These are phyloP conservation scores for Ophiostoma montium DNA, from an alignment of 2,329 filamentous ascomycete genomes.

Conservation along the genomic window DNA sequence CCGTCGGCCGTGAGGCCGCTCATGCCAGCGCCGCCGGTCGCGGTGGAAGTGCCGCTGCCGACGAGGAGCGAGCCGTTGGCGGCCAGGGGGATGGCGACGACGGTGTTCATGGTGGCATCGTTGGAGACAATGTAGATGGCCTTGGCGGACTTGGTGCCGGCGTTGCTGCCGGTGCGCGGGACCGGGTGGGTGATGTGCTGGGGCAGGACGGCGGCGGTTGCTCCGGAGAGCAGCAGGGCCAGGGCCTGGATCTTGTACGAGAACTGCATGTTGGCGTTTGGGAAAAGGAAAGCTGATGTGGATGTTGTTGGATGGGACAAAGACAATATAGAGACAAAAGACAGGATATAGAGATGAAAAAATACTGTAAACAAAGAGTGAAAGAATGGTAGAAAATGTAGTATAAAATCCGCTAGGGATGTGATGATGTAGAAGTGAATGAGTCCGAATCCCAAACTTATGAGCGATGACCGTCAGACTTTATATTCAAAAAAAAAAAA, in stretches of 20 bases:
- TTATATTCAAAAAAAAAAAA: too few relatives aligned
- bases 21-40: constrained; percentile 1
- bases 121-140: constrained; percentile 8
- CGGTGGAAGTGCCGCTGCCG: not conserved
- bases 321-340: too few relatives aligned
- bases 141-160: not conserved
- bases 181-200: not conserved
- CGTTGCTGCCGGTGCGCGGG: not conserved
- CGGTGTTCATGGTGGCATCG: not conserved
- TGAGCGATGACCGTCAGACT: too few relatives aligned
- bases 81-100: constrained; percentile 7
- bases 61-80: not conserved
- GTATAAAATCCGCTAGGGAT: too few relatives aligned
- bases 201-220: not conserved
- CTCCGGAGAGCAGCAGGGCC: not conserved
- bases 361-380: too few relatives aligned
- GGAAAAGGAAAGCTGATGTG: too few relatives aligned
- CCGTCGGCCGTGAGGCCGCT: not conserved
- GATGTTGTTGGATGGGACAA: too few relatives aligned
- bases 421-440: too few relatives aligned
- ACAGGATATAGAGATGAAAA: too few relatives aligned
- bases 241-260: not conserved
- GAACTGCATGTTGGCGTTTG: not conserved
- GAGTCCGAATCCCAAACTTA: too few relatives aligned
- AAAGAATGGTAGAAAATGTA: too few relatives aligned